Percentiles rank a stretch among this genome's conserved stretches.
phyloP scores from a whole-genome alignment of 805 yeast species.

The Kuraishia hungarica region DNA sequence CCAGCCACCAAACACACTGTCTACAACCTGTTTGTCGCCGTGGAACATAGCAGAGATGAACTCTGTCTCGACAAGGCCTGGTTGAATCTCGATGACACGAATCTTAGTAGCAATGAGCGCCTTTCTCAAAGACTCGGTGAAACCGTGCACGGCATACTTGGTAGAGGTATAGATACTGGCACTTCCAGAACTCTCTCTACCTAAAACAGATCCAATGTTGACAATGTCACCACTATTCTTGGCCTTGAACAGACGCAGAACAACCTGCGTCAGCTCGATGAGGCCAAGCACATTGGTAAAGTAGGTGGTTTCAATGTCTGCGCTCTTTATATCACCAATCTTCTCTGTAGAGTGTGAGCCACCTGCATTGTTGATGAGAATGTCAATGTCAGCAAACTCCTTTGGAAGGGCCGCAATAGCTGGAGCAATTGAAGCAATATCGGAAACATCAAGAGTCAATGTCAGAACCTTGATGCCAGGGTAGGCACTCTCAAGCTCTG shows the following conservation, averaged over 20 bases:
- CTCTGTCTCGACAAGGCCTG: slow-evolving; percentile 66
- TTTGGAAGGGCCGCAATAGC: slow-evolving; percentile 45
- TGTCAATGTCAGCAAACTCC: slow-evolving; percentile 51
- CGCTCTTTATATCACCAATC: slow-evolving; percentile 28
- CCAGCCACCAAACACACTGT: slow-evolving; percentile 44
- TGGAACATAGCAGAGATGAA: slow-evolving; percentile 52
- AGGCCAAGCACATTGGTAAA: slow-evolving; percentile 39
- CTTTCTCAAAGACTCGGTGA: slow-evolving; percentile 56
- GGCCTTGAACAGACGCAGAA: slow-evolving; percentile 30
- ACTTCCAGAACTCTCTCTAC: slow-evolving; percentile 62
- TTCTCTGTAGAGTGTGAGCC: slow-evolving; percentile 35
- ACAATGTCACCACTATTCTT: slow-evolving; percentile 47
- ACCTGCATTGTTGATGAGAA: slow-evolving; percentile 56
- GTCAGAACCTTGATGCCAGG: slow-evolving; percentile 37
- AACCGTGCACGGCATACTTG: slow-evolving; percentile 53
- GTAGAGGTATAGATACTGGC: slow-evolving; percentile 68
- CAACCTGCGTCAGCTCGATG: slow-evolving; percentile 34
- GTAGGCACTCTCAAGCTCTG: slow-evolving; percentile 35
- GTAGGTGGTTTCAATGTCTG: slow-evolving; percentile 34
- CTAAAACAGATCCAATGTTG: slow-evolving; percentile 63
- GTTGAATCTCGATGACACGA: slow-evolving; percentile 59
- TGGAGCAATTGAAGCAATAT: slow-evolving; percentile 38
- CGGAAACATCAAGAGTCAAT: slow-evolving; percentile 48
- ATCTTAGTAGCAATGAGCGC: slow-evolving; percentile 65
- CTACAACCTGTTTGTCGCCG: slow-evolving; percentile 46